Percentiles rank a stretch among this genome's conserved stretches.
Evolutionary conservation across 805 yeast species (phyloP).

Genomic region (Ogataea ramenticola): DNA sequence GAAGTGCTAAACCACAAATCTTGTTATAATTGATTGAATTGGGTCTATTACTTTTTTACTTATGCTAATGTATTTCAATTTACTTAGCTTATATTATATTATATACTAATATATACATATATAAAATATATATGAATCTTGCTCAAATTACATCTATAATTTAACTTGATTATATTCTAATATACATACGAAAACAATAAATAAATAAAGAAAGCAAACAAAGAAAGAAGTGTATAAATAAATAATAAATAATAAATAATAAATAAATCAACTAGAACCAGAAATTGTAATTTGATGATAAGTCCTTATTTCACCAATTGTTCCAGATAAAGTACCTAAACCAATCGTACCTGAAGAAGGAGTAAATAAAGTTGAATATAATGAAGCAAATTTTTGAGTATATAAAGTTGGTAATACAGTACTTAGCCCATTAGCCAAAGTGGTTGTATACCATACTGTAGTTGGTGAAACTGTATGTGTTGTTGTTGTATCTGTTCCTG

Average conservation of each 20-base stretch:
- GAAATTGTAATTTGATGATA: conserved; percentile 35
- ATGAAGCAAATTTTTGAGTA: conserved; percentile 41
- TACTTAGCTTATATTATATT: too few relatives aligned
- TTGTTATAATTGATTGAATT: background rate
- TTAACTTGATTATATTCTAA: too few relatives aligned
- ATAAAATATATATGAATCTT: too few relatives aligned
- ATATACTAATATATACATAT: too few relatives aligned
- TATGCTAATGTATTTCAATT: too few relatives aligned
- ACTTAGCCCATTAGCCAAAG: conserved; percentile 30
- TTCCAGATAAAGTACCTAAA: conserved; percentile 62
- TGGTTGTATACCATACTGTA: conserved; percentile 44
- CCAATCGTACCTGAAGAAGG: conserved; percentile 68
- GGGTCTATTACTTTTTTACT: background rate
- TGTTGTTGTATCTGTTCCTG: conserved; percentile 11
- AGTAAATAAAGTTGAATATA: conserved; percentile 34
- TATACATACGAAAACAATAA: too few relatives aligned
- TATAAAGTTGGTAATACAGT: conserved; percentile 39
- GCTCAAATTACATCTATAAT: too few relatives aligned
- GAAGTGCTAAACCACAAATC: conserved; percentile 20
- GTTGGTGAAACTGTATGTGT: conserved; percentile 16
- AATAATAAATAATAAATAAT: too few relatives aligned
- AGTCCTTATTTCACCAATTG: conserved; percentile 51
- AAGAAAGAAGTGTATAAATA: too few relatives aligned
- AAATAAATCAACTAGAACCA: too few relatives aligned
- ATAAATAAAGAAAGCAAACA: too few relatives aligned